Percentiles rank a stretch among this genome's conserved stretches.
phyloP scores from a whole-genome alignment of 2,329 filamentous ascomycete species.

The Xylaria sp. region DNA sequence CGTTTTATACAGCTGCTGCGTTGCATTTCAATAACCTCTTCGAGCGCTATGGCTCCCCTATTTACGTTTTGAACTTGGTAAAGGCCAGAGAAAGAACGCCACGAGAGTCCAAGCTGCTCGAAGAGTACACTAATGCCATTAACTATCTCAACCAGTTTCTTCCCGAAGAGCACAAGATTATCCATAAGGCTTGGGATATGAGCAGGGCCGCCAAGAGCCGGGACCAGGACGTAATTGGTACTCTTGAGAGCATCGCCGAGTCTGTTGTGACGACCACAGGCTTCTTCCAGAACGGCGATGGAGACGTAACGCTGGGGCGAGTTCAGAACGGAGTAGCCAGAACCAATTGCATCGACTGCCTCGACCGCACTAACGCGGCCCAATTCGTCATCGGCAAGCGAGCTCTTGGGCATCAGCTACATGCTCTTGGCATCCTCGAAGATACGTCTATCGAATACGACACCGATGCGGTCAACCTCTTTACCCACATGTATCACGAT shows the following conservation, averaged over 20 bases:
- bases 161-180: conserved; percentile 83
- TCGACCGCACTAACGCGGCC: conserved; percentile 96
- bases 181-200: conserved; percentile 98
- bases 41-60: conserved; percentile 87
- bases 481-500: conserved; percentile 98
- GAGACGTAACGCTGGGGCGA: conserved; percentile 69
- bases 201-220: conserved; percentile 91
- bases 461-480: conserved; percentile 93
- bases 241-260: conserved; percentile 88
- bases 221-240: conserved; percentile 93
- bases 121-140: conserved; percentile 87
- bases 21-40: conserved; percentile 96
- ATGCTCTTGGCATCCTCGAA: conserved; percentile 87
- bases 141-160: conserved; percentile 95
- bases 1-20: conserved; percentile 92
- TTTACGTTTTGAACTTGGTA: conserved; percentile 92
- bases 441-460: conserved; percentile 87
- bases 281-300: conserved; percentile 93
- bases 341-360: conserved; percentile 97
- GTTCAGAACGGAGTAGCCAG: conserved; percentile 93
- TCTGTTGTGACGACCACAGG: conserved; percentile 86
- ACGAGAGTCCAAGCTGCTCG: conserved; percentile 88
- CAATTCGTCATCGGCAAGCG: conserved; percentile 98
- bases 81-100: conserved; percentile 89
- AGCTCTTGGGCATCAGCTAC: conserved; percentile 89